Evolutionary conservation across 208 protist species (phyloP), one percentile per base, ranked within the genome.

Genomic region (Kentomonas sorsogonicus): DNA sequence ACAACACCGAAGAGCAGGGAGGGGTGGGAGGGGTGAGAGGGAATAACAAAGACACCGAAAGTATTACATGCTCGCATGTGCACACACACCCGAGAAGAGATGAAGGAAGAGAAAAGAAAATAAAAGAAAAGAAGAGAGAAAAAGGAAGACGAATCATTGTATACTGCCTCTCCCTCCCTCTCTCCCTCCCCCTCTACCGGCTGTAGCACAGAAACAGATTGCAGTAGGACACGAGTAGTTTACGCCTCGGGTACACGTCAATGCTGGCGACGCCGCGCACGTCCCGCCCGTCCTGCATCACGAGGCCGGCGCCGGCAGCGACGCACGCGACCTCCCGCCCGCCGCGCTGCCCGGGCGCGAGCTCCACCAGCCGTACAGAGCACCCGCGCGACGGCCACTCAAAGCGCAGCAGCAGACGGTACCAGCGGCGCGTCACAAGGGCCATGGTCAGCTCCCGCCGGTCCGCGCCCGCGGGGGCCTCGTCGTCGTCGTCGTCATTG

Each of bases 151-250:
- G n/a, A n/a, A n/a, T n/a, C n/a, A n/a, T n/a, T n/a, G n/a, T n/a
- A n/a, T n/a, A n/a, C n/a, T n/a, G n/a, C n/a, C n/a, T n/a, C n/a
- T n/a, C n/a, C n/a, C n/a, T n/a, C n/a, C n/a, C n/a, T n/a, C n/a
- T 20, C 16, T 5, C 16, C 22, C 18, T 47, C 16, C 9, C 7
- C 33, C 22, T 3, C 39, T 38, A 3, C 9, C 44, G 63, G 20
- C 61, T 51, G 46, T 60, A 78, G 31, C 43, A 54, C 23, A 66
- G 33, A 1, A 71, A 58, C 34, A 67, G 46, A 27, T 78, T 78
- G 61, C 78, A 78, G 63, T 80, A 80, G 23, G 63, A 67, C 4
- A 78, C 45, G 47, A 77, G 29, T 57, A 80, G 41, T 36, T 69
- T 44, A 15, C 34, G 57, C 11, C 78, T n/a, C 5, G 69, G 70